Percentiles rank a stretch among this genome's conserved stretches.
phyloP scores from a whole-genome alignment of 176 grass and related monocot species.

The Themeda triandra region DNA sequence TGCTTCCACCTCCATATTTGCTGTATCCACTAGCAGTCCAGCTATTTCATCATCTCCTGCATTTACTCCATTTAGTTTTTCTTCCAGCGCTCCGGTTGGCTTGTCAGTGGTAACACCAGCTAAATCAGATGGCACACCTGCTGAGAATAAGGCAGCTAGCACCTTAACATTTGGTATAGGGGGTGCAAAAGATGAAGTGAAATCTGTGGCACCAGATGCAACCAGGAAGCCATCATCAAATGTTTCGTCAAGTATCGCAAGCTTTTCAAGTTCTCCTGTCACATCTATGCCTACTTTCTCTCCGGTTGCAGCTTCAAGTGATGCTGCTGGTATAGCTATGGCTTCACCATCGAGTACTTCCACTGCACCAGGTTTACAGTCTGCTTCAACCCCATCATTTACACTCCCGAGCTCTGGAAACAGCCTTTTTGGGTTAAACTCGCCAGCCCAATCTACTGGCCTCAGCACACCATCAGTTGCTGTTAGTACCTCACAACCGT shows the following conservation, averaged over 20 bases:
- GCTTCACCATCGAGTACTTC: conserved; percentile 23
- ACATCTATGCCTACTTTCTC: conserved; percentile 21
- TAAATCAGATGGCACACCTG: conserved; percentile 29
- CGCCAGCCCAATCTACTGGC: conserved; percentile 41
- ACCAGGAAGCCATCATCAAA: conserved; percentile 24
- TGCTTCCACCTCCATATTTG: conserved; percentile 12
- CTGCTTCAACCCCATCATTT: conserved; percentile 34
- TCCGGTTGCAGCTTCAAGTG: conserved; percentile 15
- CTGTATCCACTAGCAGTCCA: conserved; percentile 21
- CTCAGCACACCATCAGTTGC: conserved; percentile 25
- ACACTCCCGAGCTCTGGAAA: conserved; percentile 38
- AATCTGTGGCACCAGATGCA: conserved; percentile 21
- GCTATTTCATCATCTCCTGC: conserved; percentile 22
- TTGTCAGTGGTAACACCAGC: conserved; percentile 6
- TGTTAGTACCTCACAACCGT: conserved; percentile 25
- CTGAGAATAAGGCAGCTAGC: conserved; percentile 24
- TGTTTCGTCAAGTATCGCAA: conserved; percentile 1
- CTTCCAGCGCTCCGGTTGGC: conserved; percentile 16
- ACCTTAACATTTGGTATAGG: conserved; percentile 3
- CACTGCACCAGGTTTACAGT: conserved; percentile 14
- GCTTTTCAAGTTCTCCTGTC: conserved; percentile 23
- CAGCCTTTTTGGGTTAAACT: conserved; percentile 37
- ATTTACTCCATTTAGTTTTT: conserved; percentile 32
- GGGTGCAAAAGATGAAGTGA: conserved; percentile 28
- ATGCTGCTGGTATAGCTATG: not conserved